These are phyloP conservation scores for Colletotrichum sp. DNA, from an alignment of 2,329 filamentous ascomycete species.

Conservation along the genomic window DNA sequence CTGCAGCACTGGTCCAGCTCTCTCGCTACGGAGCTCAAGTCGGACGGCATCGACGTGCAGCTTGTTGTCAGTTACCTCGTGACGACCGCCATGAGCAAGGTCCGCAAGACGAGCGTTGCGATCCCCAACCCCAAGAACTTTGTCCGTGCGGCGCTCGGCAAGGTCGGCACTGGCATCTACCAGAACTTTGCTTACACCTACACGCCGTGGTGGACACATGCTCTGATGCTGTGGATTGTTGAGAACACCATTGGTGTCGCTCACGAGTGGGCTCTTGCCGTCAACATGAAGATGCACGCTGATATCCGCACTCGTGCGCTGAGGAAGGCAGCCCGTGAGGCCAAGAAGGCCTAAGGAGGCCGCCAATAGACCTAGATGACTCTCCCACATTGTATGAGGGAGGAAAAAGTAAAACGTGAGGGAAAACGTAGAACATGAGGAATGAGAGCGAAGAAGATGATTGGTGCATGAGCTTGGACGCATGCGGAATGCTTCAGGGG, in stretches of 20 bases:
- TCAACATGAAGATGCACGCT: constrained; percentile 75
- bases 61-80: constrained; percentile 92
- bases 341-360: constrained; percentile 60
- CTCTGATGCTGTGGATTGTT: constrained; percentile 84
- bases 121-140: constrained; percentile 86
- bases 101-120: constrained; percentile 76
- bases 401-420: background rate
- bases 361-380: background rate
- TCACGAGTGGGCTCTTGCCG: constrained; percentile 49
- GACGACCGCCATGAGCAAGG: constrained; percentile 96
- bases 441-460: background rate
- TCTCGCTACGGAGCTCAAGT: constrained; percentile 81
- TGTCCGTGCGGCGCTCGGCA: constrained; percentile 77
- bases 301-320: constrained; percentile 83
- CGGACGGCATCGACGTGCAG: constrained; percentile 85
- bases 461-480: background rate
- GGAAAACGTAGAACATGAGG: fast-evolving
- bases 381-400: background rate
- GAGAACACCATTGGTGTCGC: constrained; percentile 61
- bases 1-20: constrained; percentile 94
- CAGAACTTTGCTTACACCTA: constrained; percentile 83
- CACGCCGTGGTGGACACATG: constrained; percentile 93
- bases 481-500: background rate
- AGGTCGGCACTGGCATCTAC: constrained; percentile 82
- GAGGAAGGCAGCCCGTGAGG: constrained; percentile 82